Evolutionary conservation across 2,329 filamentous ascomycete genomes (phyloP).

Genomic region (Purpureocillium lavendulum): DNA sequence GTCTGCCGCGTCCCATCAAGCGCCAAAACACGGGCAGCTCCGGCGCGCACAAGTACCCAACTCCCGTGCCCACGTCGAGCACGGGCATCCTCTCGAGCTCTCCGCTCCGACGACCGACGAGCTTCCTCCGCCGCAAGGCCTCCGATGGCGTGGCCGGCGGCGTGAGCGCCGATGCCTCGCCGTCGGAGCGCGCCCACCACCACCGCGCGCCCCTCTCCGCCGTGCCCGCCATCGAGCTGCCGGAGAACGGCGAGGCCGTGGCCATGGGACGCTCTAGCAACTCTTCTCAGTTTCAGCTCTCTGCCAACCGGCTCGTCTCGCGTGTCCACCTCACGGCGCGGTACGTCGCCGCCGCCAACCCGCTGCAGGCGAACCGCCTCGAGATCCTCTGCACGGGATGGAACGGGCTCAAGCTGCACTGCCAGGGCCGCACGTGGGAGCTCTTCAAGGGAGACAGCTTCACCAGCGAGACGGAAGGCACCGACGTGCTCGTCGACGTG

Average conservation of each 20-base stretch:
- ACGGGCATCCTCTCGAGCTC: conserved; percentile 87
- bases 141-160: too few relatives aligned
- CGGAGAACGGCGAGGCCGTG: conserved; percentile 70
- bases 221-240: conserved; percentile 75
- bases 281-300: conserved; percentile 91
- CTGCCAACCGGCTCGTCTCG: conserved; percentile 85
- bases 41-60: conserved; percentile 66
- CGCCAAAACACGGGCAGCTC: conserved; percentile 46
- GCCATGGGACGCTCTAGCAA: conserved; percentile 91
- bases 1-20: conserved; percentile 60
- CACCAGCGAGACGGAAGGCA: conserved; percentile 77
- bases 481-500: conserved; percentile 91
- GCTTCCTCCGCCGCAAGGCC: conserved; percentile 44
- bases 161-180: background rate
- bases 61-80: conserved; percentile 87
- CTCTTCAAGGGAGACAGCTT: conserved; percentile 83
- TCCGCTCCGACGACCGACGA: conserved; percentile 49
- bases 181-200: background rate
- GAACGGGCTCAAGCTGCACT: conserved; percentile 93
- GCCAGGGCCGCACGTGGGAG: conserved; percentile 79
- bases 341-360: conserved; percentile 63
- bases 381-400: conserved; percentile 89
- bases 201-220: conserved; percentile 65
- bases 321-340: conserved; percentile 85
- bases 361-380: conserved; percentile 66